Evolutionary conservation across 1,139 yeast species (phyloP), one percentile per base, ranked within the genome.

Genomic region (Scheffersomyces lignicola): DNA sequence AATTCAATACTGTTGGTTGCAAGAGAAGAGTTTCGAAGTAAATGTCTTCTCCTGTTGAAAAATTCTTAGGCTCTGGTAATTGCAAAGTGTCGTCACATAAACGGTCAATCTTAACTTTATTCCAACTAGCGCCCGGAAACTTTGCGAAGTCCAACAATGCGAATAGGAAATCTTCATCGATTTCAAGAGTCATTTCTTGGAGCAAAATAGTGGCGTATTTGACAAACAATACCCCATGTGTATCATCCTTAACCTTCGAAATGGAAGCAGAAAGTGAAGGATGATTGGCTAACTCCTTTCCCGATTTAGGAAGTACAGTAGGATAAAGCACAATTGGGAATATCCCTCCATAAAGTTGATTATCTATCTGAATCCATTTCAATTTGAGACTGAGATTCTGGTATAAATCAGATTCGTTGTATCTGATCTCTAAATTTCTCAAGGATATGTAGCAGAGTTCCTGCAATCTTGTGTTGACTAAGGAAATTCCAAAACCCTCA

Each of bases 281-380:
- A 57, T 92, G 97, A 37, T 75, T 80, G 40, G 83, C 85, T 78
- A 89, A 77, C 49, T 92, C 98, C 43, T 78, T 78, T 2, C 84
- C 80, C 0, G 89, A 81, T 49, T 87, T 86, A 1, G 97, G 96
- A 32, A 94, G 78, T 8, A 88, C 89, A 7, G 90, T 83, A 2
- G 99, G 99, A 55, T 87, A 94, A n/a, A 92, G 51, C 14, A 92
- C 69, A 38, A 90, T 92, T 5, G 97, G 97, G 62, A 78, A 92
- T 3, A 84, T 76, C 8, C 96, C 87, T 1, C 96, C 96, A 56
- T 80, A 87, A 28, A 92, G 62, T 53, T 89, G 96, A 51, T 94
- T 92, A 56, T 94, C 98, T 35, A 90, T 73, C 57, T 94, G 99
- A 28, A 92, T 67, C 98, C 98, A 94, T 53, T 90, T 90, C 51